Conservation (phyloP, 805 yeast species). For the Blastobotrys attinorum region DNA sequence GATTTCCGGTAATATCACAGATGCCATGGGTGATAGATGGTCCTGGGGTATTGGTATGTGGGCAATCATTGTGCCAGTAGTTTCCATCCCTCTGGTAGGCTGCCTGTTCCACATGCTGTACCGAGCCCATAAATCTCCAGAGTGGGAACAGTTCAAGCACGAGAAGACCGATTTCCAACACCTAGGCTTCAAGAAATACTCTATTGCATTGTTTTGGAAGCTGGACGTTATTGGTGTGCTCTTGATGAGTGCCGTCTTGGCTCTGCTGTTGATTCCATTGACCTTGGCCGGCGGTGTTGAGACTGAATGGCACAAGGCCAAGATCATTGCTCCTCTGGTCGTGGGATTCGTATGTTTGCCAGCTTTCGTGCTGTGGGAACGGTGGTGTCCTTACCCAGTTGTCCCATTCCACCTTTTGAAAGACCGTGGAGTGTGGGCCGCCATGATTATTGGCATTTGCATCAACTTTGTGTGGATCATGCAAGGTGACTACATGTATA, state of each 20-base stretch:
- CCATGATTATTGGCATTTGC: conserved; percentile 50
- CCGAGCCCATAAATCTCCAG: conserved; percentile 45
- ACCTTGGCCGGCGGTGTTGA: conserved; percentile 64
- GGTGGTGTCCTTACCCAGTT: conserved; percentile 53
- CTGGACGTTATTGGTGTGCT: conserved; percentile 58
- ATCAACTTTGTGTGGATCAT: conserved; percentile 57
- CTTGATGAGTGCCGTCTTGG: conserved; percentile 47
- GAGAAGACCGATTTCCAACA: conserved; percentile 34
- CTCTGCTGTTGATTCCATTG: conserved; percentile 62
- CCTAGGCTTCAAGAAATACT: conserved; percentile 27
- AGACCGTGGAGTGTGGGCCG: conserved; percentile 70
- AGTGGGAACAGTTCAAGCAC: conserved; percentile 36
- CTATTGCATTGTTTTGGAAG: conserved; percentile 42
- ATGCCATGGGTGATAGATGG: conserved; percentile 34
- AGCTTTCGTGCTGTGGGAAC: conserved; percentile 53
- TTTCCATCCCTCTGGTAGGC: conserved; percentile 50
- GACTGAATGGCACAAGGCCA: conserved; percentile 50
- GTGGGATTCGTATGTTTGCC: conserved; percentile 58
- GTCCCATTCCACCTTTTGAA: conserved; percentile 50
- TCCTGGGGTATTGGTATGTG: conserved; percentile 76
- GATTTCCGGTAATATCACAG: conserved; percentile 54
- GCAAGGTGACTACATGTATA: conserved; percentile 63
- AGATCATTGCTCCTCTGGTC: conserved; percentile 61
- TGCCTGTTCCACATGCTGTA: conserved; percentile 50
- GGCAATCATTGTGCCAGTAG: conserved; percentile 67